A percentile compares a stretch with the other conserved stretches of the same genome.
Evolutionary conservation across 140 eudicot genomes (phyloP).

Genomic region (Ambrosia hybrid): DNA sequence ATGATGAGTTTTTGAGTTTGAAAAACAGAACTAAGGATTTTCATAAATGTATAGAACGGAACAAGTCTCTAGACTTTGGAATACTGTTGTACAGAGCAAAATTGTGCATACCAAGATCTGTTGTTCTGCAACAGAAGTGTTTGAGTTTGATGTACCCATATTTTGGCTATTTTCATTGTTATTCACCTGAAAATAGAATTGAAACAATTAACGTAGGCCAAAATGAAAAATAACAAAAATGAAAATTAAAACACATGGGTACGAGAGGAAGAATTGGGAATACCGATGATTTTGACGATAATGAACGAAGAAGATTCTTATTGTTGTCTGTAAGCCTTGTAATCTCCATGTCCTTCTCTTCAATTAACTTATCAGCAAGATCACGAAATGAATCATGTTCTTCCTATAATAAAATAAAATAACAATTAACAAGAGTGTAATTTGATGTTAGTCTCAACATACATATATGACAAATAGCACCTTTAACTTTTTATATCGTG

Average conservation of each 20-base stretch:
- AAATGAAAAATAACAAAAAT: not conserved
- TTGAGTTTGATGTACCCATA: slow-evolving; percentile 54
- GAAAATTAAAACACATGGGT: slow-evolving; percentile 6
- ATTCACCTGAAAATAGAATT: slow-evolving; percentile 45
- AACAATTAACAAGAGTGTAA: slow-evolving; percentile 6
- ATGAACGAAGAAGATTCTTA: slow-evolving; percentile 62
- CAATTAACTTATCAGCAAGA: slow-evolving; percentile 96
- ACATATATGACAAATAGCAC: slow-evolving; percentile 32
- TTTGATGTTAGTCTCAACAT: not conserved
- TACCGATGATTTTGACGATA: slow-evolving; percentile 59
- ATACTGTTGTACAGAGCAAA: not conserved
- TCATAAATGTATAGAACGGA: not conserved
- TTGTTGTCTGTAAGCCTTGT: slow-evolving; percentile 78
- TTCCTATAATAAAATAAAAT: slow-evolving; percentile 51
- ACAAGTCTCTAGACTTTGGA: no score
- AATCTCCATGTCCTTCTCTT: slow-evolving; percentile 88
- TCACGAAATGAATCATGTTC: slow-evolving; percentile 93
- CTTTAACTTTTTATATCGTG: slow-evolving; percentile 63
- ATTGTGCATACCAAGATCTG: slow-evolving; percentile 78
- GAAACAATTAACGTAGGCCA: not conserved
- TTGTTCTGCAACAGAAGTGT: slow-evolving; percentile 84
- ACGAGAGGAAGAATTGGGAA: slow-evolving; percentile 8
- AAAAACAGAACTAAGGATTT: slow-evolving; percentile 4
- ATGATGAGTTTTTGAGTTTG: not conserved
- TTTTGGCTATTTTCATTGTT: slow-evolving; percentile 40